Base-by-base conservation (phyloP, 2,329 filamentous ascomycete species). In the Sporothrix brunneoviolacea region DNA sequence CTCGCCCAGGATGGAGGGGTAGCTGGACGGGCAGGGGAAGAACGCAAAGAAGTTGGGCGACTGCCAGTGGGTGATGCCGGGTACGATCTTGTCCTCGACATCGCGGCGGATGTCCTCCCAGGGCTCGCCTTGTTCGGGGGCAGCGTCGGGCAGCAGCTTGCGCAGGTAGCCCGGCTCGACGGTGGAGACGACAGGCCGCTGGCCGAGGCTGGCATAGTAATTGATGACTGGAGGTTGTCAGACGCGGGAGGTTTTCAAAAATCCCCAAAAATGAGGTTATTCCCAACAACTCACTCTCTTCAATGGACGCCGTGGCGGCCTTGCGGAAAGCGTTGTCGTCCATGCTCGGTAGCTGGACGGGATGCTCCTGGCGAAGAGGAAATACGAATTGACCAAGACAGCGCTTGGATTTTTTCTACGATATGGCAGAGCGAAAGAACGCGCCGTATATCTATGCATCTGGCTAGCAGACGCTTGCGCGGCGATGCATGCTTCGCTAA, bases 21-120 rank as follows among this genome's bases (percentile, higher is more conserved):
- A 96, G 32, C 85, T 88, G 48, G 84, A 83, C 21, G 81, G 83
- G 44, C 88, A 88, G 1, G 91, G 87, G 69, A 93, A 97, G 74
- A 94, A 97, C 39, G 91, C 91, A 80, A 96, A 88, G 75, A 95
- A 97, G 63, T 91, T 90, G 15, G 89, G 91, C 3, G 84, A 88
- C 65, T 95, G 85, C 77, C 91, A 97, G 69, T 96, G 91, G 0
- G 91, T 96, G 49, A 97, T 74, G 6, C 91, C 91, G 0, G 91
- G 91, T 64, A 95, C 81, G 63, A 97, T 95, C 64, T 93, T 88
- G 39, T 77, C 71, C 60, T 91, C 84, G 46, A 97, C 83, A 64
- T 97, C 91, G 51, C 80, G 75, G 60, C 89, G 86, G 62, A 97
- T 96, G 47, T 80, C 74, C 19, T 74, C 70, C 88, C 91, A 95